Base-by-base conservation (phyloP, 164 flowering plant genomes). In the Amborella trichopoda region DNA sequence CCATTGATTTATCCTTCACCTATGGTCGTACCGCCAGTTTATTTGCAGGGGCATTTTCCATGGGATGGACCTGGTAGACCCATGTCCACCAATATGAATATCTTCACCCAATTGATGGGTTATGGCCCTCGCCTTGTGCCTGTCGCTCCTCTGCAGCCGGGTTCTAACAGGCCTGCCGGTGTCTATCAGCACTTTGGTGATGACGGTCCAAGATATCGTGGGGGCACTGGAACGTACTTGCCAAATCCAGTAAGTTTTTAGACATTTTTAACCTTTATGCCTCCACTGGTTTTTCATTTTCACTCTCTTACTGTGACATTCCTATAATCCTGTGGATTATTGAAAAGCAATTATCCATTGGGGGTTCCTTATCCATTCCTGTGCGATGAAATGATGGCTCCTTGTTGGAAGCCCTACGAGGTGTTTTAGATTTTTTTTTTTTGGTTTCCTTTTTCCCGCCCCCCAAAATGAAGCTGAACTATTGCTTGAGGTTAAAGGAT, bases 51-150 rank as follows among this genome's bases (percentile, higher is more conserved):
- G 14, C 85, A 66, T 39, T 41, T 75, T 44, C 90, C 96, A 40
- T 83, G 81, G 89, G 96, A 78, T 68, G 83, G 87, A 53, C 82
- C 90, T 32, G 91, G 95, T 34, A 82, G 95, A 80, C 95, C 99
- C 27, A 43, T 61, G 47, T 57, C 85, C n/a, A 46, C 66, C 21
- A 81, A 80, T 62, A 50, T 59, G 65, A 80, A 75, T 53, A 42
- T 62, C 4, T 34, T 93, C 50, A 56, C 80, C 45, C 96, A 79
- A 59, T 57, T 72, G 34, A 61, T 80, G 73, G 54, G 67, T 38
- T 74, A 76, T 74, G 77, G 81, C 6, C 78, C 82, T 43, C 83
- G 64, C 21, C 34, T 83, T 49, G 74, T 81, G 48, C 99, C 91
- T 13, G 68, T 77, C 58, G 50, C 86, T 54, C 78, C 95, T 48